phyloP scores from a whole-genome alignment of 1,139 yeast genomes.

The Ogataea hybrid region DNA sequence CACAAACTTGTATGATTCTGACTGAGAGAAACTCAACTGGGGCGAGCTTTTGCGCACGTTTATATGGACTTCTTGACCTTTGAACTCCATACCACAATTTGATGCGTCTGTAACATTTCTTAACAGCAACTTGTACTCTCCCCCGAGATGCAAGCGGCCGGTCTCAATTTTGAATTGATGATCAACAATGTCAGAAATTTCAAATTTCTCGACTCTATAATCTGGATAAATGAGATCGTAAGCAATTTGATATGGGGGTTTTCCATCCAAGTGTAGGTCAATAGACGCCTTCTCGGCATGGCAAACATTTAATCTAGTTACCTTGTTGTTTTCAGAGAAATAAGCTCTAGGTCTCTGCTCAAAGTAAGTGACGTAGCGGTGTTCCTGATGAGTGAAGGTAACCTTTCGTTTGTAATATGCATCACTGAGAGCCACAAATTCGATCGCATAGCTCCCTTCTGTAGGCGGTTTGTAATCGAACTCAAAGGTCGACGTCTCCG shows the following conservation, averaged over 20 bases:
- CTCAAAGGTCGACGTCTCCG: constrained; percentile 34
- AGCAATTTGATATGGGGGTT: constrained; percentile 65
- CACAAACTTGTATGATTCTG: constrained; percentile 41
- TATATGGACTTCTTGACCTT: constrained; percentile 55
- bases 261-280: constrained; percentile 66
- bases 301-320: constrained; percentile 36
- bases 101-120: constrained; percentile 68
- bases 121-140: constrained; percentile 62
- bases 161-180: constrained; percentile 46
- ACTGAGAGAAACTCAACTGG: constrained; percentile 28
- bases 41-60: constrained; percentile 71
- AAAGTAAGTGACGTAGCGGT: constrained; percentile 52
- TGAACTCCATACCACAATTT: constrained; percentile 70
- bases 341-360: constrained; percentile 47
- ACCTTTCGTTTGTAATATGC: constrained; percentile 44
- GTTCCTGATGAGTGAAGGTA: constrained; percentile 35
- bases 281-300: constrained; percentile 40
- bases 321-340: constrained; percentile 25
- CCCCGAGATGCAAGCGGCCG: constrained; percentile 60
- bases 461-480: constrained; percentile 72
- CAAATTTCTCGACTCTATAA: constrained; percentile 41
- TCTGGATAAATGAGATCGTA: constrained; percentile 64
- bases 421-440: constrained; percentile 59
- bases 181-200: constrained; percentile 42
- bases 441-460: constrained; percentile 79